phyloP scores from a whole-genome alignment of 2,329 filamentous ascomycete species.

The Calonectria pseudoturangicola region DNA sequence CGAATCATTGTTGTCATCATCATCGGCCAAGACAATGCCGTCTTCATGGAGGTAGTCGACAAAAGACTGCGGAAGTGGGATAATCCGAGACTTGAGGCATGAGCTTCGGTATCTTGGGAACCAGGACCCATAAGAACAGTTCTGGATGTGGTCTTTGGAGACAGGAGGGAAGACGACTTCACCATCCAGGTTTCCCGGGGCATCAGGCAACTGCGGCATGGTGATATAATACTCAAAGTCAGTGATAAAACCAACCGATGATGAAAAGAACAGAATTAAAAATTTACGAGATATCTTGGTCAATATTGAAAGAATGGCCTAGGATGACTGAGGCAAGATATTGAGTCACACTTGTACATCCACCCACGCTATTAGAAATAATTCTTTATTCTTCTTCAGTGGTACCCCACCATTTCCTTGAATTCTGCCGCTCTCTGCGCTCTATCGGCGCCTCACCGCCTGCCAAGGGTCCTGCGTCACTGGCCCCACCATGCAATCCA shows the following conservation, averaged over 20 bases:
- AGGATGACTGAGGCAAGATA: not conserved
- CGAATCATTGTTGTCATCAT: slow-evolving; percentile 72
- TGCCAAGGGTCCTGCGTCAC: slow-evolving; percentile 42
- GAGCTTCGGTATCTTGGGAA: slow-evolving; percentile 87
- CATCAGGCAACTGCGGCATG: slow-evolving; percentile 61
- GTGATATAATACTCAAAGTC: not conserved
- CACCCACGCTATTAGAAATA: slow-evolving; percentile 29
- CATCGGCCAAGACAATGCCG: slow-evolving; percentile 90
- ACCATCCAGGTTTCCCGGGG: slow-evolving; percentile 44
- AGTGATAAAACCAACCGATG: not conserved
- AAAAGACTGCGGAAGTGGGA: slow-evolving; percentile 85
- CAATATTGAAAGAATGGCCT: not conserved
- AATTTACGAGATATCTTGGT: not conserved
- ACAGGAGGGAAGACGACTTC: slow-evolving; percentile 85
- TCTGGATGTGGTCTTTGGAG: slow-evolving; percentile 89
- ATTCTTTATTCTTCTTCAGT: slow-evolving; percentile 32
- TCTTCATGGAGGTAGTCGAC: slow-evolving; percentile 92
- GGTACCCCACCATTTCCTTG: slow-evolving; percentile 48
- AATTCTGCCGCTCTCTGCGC: slow-evolving; percentile 52
- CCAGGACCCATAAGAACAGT: slow-evolving; percentile 97
- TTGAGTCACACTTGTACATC: slow-evolving; percentile 43
- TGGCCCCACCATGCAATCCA: slow-evolving; percentile 9
- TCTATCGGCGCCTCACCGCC: slow-evolving; percentile 48
- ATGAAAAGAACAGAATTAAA: not conserved
- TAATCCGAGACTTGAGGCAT: slow-evolving; percentile 89